Evolutionary conservation across 2,329 filamentous ascomycete species (phyloP), one percentile per base, ranked within the genome.

Genomic region (Emmonsia crescens): DNA sequence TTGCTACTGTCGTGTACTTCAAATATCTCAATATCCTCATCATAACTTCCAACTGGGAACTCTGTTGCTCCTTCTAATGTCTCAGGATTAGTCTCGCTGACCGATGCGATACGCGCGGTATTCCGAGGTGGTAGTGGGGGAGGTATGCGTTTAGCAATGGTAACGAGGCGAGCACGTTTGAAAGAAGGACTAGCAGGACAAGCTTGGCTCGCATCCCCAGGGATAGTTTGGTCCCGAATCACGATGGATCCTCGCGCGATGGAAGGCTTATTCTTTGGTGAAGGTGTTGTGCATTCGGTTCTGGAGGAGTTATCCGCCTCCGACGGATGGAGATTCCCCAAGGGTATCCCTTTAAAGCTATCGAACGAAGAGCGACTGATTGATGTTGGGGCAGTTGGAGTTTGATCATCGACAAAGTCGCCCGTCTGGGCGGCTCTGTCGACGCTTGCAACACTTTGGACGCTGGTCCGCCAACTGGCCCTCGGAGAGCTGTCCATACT

Each of bases 121-220:
- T 38, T 46, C 36, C 91, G 82, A 2, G 84, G 81, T 1, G 92
- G 92, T 14, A 96, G 81, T 1, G 92, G 91, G 0, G 90, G 84
- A 21, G 27, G 29, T 10, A 19, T 31, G 33, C 91, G 83, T 76
- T 93, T 95, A 14, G 89, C 85, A 62, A 96, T 96, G 54, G 85
- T 91, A 33, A 96, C 89, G 58, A 96, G 79, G 58, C 88, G 87
- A 29, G 91, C 89, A 70, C 89, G 88, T 46, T 85, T 87, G 61
- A 91, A 85, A 61, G 85, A 82, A 60, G 88, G 84, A 1, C 88
- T 85, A 2, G 83, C 82, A 56, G 85, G 78, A 51, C 83, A 79
- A 48, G 84, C 82, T 59, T 85, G 82, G 6, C 8, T 44, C 21
- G 27, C 2, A 12, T 21, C 55, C 21, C 81, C 79, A 19, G 84